Evolutionary conservation across 164 flowering plant genomes (phyloP), one percentile per base, ranked within the genome.

Genomic region (Vitis labrusca): DNA sequence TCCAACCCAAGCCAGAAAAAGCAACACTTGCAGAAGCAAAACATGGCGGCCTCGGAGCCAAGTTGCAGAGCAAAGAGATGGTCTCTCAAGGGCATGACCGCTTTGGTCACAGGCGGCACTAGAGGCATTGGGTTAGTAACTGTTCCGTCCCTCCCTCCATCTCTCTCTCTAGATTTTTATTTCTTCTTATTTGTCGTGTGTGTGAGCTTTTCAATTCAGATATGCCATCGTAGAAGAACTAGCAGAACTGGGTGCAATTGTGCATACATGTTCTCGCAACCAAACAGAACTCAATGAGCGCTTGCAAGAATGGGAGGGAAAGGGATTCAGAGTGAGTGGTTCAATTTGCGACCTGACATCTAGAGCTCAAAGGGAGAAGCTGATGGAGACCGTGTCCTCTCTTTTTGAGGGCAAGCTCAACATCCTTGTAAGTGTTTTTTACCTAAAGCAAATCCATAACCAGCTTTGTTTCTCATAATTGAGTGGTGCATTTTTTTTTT

Each of bases 201-300:
- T 23, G 27, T 23, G 7, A 37, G 44, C 7, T 37, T 37, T 37
- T 37, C 6, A 37, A 37, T 37, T 37, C 37, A 80, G 85, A n/a
- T 52, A 69, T 74, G 83, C 85, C 5, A 70, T 80, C 3, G 83
- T 85, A 17, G 88, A 85, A 51, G 86, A 85, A 30, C 65, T 85
- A 11, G 84, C 71, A 0, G 65, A 50, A n/a, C 59, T 77, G 2
- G 86, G 88, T 0, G 84, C 88, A 1, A 16, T 51, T 0, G 73
- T 83, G 15, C 68, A 83, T 51, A 79, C 82, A 0, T 80, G 84
- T 58, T 69, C 84, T 50, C 73, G 83, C 23, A 83, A 59, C 63
- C 50, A 78, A 64, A 54, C 19, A 2, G 76, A 79, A 17, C 74
- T 85, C n/a, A 52, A 76, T 49, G 63, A 59, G 16, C 13, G 75